Conservation (phyloP, 2,329 filamentous ascomycete species). For the Didymella pinodella region DNA sequence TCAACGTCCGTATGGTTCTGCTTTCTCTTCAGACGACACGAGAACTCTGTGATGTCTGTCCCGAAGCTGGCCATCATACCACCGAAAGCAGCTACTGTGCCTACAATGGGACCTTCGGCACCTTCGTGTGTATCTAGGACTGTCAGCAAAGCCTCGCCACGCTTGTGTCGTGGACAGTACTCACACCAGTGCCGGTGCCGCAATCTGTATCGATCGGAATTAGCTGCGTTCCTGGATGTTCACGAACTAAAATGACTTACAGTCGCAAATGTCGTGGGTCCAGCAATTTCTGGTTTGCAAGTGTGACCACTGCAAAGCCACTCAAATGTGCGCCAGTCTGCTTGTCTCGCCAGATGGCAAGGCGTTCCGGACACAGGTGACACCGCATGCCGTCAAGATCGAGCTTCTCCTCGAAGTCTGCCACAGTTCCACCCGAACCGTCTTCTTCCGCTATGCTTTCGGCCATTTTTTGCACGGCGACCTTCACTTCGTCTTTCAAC, state of each 20-base stretch:
- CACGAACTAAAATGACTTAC: conserved; percentile 12
- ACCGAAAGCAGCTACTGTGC: conserved; percentile 23
- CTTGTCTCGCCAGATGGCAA: conserved; percentile 32
- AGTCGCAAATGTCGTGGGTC: conserved; percentile 25
- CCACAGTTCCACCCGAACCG: conserved; percentile 20
- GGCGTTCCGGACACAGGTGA: conserved; percentile 29
- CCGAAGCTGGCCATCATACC: conserved; percentile 21
- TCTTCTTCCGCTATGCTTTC: conserved; percentile 29
- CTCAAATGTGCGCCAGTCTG: conserved; percentile 30
- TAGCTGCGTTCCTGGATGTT: background rate
- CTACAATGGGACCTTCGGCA: conserved; percentile 25
- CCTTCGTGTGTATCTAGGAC: conserved; percentile 29
- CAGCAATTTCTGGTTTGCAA: conserved; percentile 16
- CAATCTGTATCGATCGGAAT: conserved; percentile 12
- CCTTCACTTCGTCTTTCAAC: conserved; percentile 49
- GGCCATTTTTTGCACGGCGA: conserved; percentile 31
- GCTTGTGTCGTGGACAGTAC: background rate
- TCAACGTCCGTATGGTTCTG: conserved; percentile 2
- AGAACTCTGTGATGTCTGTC: conserved; percentile 26
- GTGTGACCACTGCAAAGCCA: conserved; percentile 24
- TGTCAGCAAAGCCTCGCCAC: conserved; percentile 7
- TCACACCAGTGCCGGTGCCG: conserved; percentile 34
- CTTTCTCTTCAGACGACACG: conserved; percentile 19
- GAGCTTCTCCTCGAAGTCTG: conserved; percentile 25
- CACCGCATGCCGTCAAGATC: conserved; percentile 30